A percentile compares a stretch with the other conserved stretches of the same genome.
phyloP scores from a whole-genome alignment of 169 alveolate species.

The Cryptosporidium sp. region DNA sequence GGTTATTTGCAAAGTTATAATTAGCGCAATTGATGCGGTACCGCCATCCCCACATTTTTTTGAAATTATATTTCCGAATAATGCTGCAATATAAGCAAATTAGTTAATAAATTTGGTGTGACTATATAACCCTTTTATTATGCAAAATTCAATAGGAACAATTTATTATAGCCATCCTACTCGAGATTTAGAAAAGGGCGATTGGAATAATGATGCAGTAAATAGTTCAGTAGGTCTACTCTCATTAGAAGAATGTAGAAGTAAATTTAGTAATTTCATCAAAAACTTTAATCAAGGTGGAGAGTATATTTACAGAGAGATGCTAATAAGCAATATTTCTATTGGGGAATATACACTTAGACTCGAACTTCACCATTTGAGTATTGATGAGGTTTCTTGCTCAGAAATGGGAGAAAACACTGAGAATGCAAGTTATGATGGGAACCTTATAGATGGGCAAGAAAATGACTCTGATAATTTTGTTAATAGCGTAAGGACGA shows the following conservation, averaged over 20 bases:
- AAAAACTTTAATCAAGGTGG: conserved; percentile 76
- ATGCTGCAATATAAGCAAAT: neutral
- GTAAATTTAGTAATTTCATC: conserved; percentile 66
- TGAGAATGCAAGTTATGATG: conserved; percentile 44
- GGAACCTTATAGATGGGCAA: neutral
- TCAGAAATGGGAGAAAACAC: conserved; percentile 82
- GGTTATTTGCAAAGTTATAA: neutral
- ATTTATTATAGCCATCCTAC: conserved; percentile 50
- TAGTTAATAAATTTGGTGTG: neutral
- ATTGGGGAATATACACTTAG: conserved; percentile 74
- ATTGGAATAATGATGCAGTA: conserved; percentile 39
- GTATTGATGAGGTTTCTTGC: conserved; percentile 81
- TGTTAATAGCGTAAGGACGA: neutral
- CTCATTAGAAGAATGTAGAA: conserved; percentile 52
- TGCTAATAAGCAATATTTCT: conserved; percentile 59
- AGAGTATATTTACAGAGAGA: conserved; percentile 78
- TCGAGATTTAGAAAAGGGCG: conserved; percentile 3
- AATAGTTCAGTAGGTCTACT: conserved; percentile 6
- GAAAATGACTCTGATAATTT: conserved; percentile 20
- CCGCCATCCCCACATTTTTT: conserved; percentile 32
- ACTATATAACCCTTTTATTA: neutral
- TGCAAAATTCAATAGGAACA: conserved; percentile 31
- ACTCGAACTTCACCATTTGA: conserved; percentile 83
- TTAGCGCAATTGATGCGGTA: neutral
- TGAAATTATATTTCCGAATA: neutral